Evolutionary conservation across 345 rosid genomes (phyloP).

Genomic region (Eucalyptus curtisii): DNA sequence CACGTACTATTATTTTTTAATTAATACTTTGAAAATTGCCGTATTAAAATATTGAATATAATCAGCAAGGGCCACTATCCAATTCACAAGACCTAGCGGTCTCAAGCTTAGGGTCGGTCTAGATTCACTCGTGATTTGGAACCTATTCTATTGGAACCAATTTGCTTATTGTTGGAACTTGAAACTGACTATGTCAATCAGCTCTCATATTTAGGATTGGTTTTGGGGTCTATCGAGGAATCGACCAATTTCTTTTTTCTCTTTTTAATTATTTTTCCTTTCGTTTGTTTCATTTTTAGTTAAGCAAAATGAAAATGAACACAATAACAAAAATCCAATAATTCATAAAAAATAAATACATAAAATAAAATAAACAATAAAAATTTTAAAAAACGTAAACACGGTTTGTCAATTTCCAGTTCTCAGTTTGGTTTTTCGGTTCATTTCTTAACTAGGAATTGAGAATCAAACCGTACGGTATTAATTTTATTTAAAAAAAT

Average conservation of each 20-base stretch:
- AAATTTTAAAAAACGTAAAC: too few species aligned
- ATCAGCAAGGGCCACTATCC: not conserved
- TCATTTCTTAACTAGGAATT: not conserved
- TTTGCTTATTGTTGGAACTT: not conserved
- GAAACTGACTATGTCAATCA: not conserved
- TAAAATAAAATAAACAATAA: too few species aligned
- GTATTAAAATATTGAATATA: not conserved
- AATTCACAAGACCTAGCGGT: rapidly evolving
- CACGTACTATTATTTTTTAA: not conserved
- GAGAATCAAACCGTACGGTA: not conserved
- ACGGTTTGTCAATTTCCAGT: rapidly evolving
- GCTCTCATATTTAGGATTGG: too few species aligned
- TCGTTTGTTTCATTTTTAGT: too few species aligned
- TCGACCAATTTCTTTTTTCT: too few species aligned
- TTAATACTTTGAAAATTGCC: not conserved
- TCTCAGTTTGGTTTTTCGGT: rapidly evolving
- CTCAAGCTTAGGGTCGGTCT: rapidly evolving
- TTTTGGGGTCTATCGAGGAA: too few species aligned
- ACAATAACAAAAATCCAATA: too few species aligned
- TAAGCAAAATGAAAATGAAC: too few species aligned
- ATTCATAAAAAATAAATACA: not conserved
- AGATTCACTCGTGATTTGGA: too few species aligned
- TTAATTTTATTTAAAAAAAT: too few species aligned
- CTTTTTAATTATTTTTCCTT: too few species aligned
- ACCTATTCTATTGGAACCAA: not conserved